Conservation (phyloP, 768 basidiomycete genomes). For the Xerocomus potaroensis region DNA sequence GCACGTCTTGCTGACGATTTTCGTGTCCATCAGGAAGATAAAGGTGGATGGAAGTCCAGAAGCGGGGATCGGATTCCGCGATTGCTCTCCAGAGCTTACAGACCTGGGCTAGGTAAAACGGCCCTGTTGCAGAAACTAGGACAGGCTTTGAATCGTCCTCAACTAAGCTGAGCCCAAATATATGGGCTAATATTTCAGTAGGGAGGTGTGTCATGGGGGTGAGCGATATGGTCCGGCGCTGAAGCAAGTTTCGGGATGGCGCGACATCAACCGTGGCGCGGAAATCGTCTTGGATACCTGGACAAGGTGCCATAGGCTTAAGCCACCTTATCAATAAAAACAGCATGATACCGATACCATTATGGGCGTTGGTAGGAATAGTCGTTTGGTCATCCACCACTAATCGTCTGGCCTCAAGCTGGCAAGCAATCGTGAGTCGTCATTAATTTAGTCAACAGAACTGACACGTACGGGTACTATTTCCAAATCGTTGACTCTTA, state of each 20-base stretch:
- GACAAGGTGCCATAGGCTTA: not conserved
- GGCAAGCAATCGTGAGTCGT: not conserved
- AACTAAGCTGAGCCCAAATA: constrained; percentile 10
- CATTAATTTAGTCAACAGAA: not conserved
- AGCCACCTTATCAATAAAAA: not conserved
- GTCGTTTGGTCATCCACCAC: not conserved
- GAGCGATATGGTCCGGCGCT: not conserved
- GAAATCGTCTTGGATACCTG: not conserved
- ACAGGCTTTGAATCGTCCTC: not conserved
- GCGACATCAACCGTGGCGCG: not conserved
- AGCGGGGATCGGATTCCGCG: constrained; percentile 7
- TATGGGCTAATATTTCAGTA: constrained; percentile 33
- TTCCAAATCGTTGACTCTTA: too few species aligned
- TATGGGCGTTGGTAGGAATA: not conserved
- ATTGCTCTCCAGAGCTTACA: constrained; percentile 20
- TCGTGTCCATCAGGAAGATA: constrained; percentile 1
- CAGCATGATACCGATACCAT: not conserved
- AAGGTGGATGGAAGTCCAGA: constrained; percentile 23
- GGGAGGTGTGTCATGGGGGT: constrained; percentile 12
- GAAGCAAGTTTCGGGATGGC: not conserved
- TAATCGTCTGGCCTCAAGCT: not conserved
- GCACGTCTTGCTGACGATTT: constrained; percentile 1
- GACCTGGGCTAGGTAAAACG: constrained; percentile 14
- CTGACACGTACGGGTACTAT: not conserved
- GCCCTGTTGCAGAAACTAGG: not conserved